Evolutionary conservation across 306 rosid species (phyloP).

Genomic region (Begonia peltatifolia): DNA sequence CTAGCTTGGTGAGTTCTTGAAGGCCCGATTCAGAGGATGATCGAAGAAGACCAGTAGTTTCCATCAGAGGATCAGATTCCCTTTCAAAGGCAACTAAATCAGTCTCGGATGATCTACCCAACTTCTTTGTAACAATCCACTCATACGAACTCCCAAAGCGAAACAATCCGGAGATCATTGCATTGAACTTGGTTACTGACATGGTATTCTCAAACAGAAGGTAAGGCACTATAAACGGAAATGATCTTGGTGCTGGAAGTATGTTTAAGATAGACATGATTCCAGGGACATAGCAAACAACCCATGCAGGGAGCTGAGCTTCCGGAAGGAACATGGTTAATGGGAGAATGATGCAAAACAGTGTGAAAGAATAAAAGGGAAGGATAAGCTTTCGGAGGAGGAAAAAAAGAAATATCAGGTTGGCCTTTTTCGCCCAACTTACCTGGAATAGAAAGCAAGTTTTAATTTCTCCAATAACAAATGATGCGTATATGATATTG

Average conservation of each 20-base stretch:
- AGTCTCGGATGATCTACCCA: constrained; percentile 91
- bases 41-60: constrained; percentile 37
- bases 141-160: constrained; percentile 88
- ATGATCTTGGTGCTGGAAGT: constrained; percentile 77
- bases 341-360: constrained; percentile 97
- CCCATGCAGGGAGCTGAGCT: constrained; percentile 94
- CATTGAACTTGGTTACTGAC: constrained; percentile 95
- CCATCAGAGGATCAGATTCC: constrained; percentile 51
- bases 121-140: constrained; percentile 91
- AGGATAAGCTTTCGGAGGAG: constrained; percentile 90
- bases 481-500: not conserved
- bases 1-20: constrained; percentile 59
- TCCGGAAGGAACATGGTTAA: constrained; percentile 97
- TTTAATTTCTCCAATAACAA: not conserved
- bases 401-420: constrained; percentile 85
- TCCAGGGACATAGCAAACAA: constrained; percentile 93
- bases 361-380: constrained; percentile 93
- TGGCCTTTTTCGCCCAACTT: constrained; percentile 64
- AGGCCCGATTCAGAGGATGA: constrained; percentile 89
- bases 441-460: constrained; percentile 38
- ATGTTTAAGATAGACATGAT: constrained; percentile 76
- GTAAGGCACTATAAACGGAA: constrained; percentile 86
- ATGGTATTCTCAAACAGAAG: constrained; percentile 95
- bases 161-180: constrained; percentile 92
- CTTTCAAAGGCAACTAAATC: constrained; percentile 67